Base-by-base conservation (phyloP, 768 basidiomycete genomes). In the Phanerochaete sordida region DNA sequence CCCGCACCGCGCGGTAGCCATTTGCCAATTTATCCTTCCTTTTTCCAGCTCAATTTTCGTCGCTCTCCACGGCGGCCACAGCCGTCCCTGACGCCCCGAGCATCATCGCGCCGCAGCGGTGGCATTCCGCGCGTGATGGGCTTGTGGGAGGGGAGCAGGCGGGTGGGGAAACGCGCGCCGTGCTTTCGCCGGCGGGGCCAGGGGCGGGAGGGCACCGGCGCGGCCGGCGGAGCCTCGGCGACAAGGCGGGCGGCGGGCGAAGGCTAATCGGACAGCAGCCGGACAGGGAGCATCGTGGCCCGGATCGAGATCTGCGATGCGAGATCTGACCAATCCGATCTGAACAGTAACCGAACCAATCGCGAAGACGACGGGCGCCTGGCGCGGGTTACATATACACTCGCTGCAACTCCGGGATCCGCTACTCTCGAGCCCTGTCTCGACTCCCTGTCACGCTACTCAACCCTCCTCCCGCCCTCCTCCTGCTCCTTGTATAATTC, bases 261-360 rank as follows among this genome's bases (percentile, higher is more conserved):
- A 48, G 44, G 24, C 44, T 57, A 46, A 33, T 47, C 27, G 56
- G 43, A 48, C 56, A 46, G 56, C 44, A 28, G 28, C 56, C 56
- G 56, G 43, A n/a, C 23, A 43, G 19, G 39, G 19, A 12, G 39
- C 39, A 43, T 43, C 39, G 39, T 43, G 39, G 39, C 39, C 39
- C 39, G 35, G 39, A 39, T 54, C 37, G 53, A 54, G 33, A 16
- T 37, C 21, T 33, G 31, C n/a, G 39, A 54, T 54, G 31, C 23
- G 12, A 39, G 53, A 54, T 54, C 53, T 33, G 33, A 33, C 51
- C 30, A 31, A 31, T 33, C 33, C 28, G 33, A 52, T 52, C 51
- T 15, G 21, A 31, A 54, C 53, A 24, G 53, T 43, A 54, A 54
- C 31, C 56, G 56, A 57, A 48, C 56, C 56, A 57, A 57, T 57